Base-by-base conservation (phyloP, 176 grass and related monocot genomes). In the Oryza glumipatula region DNA sequence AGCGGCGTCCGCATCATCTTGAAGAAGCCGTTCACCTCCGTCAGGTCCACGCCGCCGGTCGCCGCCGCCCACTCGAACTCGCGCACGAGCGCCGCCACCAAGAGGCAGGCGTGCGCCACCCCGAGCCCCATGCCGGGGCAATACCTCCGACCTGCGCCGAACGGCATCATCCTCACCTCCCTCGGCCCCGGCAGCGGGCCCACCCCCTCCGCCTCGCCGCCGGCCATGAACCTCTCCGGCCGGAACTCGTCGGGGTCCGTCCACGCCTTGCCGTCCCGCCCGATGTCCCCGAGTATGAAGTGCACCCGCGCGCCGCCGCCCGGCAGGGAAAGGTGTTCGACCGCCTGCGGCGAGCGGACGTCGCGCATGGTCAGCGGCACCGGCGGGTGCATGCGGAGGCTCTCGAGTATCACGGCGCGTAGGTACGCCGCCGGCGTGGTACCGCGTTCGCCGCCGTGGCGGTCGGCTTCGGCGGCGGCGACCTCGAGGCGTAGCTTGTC, bases 201-300 rank as follows among this genome's bases (percentile, higher is more conserved):
- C 51, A 54, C 51, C 4, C 51, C 16, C 51, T 54, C 51, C 16
- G 15, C 51, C 51, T 54, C 51, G 51, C 51, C 91, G 5, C 83
- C 88, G 28, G 28, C 47, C 21, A 90, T 0, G 73, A 90, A 93
- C 70, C 88, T 47, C 75, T 93, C 91, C 10, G 88, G 91, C 41
- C 49, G 51, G 82, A 90, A 93, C 67, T 74, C 78, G 8, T 13
- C n/a, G 0, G 77, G 15, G 3, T 81, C 48, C 33, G 0, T 43
- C 67, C 79, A 81, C 7, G 6, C 4, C 11, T 14, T 48, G 1
- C 2, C 4, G 41, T 67, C 41, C 24, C 41, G 28, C 9, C 63
- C 63, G 0, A 67, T 49, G 21, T 7, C 1, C 0, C 51, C 51
- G 15, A 54, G 51, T 0, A 54, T 54, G 51, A 54, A 54, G 16